Conservation (phyloP, 805 yeast genomes). For the Teunomyces panamensis region DNA sequence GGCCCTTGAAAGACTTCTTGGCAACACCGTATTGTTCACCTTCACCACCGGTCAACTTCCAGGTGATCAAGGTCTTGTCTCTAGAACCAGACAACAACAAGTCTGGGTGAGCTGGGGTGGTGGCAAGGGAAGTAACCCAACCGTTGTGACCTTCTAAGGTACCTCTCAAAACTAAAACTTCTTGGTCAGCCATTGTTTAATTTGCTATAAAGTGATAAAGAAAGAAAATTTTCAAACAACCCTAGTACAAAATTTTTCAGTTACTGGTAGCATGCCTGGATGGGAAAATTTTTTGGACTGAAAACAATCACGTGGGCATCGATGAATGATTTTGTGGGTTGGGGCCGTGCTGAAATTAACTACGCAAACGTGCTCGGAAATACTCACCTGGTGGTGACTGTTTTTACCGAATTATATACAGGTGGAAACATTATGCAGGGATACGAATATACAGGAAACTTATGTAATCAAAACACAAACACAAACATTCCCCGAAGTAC, state of each 20-base stretch:
- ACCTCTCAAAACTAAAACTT: conserved; percentile 99
- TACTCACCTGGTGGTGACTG: conserved; percentile 39
- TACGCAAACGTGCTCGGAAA: conserved; percentile 32
- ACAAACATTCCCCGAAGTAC: too few species aligned
- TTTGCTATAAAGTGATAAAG: conserved; percentile 5
- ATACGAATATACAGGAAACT: too few species aligned
- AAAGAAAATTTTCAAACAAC: not conserved
- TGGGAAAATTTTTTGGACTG: conserved; percentile 5
- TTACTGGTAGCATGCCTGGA: not conserved
- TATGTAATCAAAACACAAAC: too few species aligned
- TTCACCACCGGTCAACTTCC: conserved; percentile 96
- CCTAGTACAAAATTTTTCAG: not conserved
- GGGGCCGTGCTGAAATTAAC: conserved; percentile 23
- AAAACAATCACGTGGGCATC: conserved; percentile 5
- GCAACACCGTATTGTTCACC: conserved; percentile 94
- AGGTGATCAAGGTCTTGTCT: conserved; percentile 97
- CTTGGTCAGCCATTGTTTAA: conserved; percentile 68
- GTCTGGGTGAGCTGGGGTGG: conserved; percentile 98
- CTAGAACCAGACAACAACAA: conserved; percentile 96
- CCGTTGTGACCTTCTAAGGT: conserved; percentile 85
- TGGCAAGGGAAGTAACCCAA: conserved; percentile 98
- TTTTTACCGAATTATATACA: conserved; percentile 26
- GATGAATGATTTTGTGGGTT: not conserved
- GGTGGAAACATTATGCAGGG: conserved; percentile 6
- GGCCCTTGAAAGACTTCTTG: conserved; percentile 95